Conservation (phyloP, 768 basidiomycete species). For the Naganishia friedmannii region DNA sequence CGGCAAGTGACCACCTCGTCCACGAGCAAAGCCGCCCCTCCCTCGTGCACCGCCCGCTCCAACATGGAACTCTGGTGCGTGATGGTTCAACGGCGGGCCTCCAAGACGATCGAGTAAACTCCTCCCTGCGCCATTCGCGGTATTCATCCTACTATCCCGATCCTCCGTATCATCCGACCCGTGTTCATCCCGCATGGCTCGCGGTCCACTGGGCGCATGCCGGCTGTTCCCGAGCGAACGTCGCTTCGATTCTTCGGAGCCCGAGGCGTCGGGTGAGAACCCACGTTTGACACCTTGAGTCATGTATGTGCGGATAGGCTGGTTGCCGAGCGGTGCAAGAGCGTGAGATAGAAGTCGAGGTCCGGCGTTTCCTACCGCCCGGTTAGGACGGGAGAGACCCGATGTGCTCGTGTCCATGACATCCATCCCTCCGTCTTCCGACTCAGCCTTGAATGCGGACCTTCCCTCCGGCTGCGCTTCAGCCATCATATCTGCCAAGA, state of each 20-base stretch:
- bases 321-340: constrained; percentile 37
- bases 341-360: constrained; percentile 41
- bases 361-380: constrained; percentile 15
- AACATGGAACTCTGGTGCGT: constrained; percentile 16
- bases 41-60: constrained; percentile 15
- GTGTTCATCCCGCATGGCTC: constrained; percentile 66
- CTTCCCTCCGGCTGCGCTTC: background rate
- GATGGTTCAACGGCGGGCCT: constrained; percentile 29
- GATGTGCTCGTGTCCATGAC: constrained; percentile 22
- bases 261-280: constrained; percentile 29
- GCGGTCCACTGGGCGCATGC: constrained; percentile 67
- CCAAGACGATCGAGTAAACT: constrained; percentile 28
- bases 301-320: constrained; percentile 9
- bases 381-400: constrained; percentile 10
- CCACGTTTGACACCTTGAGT: constrained; percentile 41
- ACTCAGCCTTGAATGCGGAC: background rate
- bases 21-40: constrained; percentile 20
- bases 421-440: constrained; percentile 13
- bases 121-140: constrained; percentile 26
- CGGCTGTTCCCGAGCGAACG: constrained; percentile 9
- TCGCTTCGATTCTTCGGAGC: background rate
- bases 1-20: constrained; percentile 6
- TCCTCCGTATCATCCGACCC: constrained; percentile 63
- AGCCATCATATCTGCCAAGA: background rate
- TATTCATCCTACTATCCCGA: constrained; percentile 25